Evolutionary conservation across 2,329 filamentous ascomycete species (phyloP).

Genomic region (Leptographium lundbergii): DNA sequence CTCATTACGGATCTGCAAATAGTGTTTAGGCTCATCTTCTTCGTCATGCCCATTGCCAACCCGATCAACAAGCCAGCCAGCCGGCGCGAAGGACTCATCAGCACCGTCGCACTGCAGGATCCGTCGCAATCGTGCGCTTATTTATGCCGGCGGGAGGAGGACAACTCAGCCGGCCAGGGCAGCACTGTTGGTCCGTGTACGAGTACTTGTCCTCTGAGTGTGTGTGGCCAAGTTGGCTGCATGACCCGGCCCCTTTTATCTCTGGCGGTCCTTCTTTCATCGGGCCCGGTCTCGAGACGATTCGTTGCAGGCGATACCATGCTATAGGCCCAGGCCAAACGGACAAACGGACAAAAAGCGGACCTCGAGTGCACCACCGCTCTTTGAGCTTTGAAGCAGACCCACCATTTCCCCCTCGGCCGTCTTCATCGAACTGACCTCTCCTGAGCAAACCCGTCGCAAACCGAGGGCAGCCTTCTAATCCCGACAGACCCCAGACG

Average conservation of each 20-base stretch:
- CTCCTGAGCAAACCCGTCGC: conserved; percentile 14
- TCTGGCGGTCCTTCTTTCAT: neutral
- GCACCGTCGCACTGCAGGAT: neutral
- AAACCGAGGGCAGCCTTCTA: conserved; percentile 16
- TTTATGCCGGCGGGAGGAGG: neutral
- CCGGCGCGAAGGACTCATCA: neutral
- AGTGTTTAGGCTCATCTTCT: neutral
- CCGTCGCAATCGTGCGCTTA: neutral
- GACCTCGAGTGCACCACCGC: neutral
- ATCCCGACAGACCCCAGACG: conserved; percentile 7
- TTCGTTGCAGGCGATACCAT: too few relatives aligned
- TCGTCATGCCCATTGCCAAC: neutral
- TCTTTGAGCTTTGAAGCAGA: neutral
- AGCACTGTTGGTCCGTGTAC: neutral
- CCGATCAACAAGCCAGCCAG: too few relatives aligned
- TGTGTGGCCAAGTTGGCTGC: neutral
- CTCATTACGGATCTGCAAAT: neutral
- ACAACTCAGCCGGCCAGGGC: too few relatives aligned
- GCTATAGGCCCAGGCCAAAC: too few relatives aligned
- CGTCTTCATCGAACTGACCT: neutral
- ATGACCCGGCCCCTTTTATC: neutral
- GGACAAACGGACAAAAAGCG: too few relatives aligned
- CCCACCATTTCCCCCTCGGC: neutral
- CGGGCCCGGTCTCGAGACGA: neutral
- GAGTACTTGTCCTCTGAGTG: too few relatives aligned